Conservation (phyloP, 352 stramenopile species). For the Phytophthora sp. region DNA sequence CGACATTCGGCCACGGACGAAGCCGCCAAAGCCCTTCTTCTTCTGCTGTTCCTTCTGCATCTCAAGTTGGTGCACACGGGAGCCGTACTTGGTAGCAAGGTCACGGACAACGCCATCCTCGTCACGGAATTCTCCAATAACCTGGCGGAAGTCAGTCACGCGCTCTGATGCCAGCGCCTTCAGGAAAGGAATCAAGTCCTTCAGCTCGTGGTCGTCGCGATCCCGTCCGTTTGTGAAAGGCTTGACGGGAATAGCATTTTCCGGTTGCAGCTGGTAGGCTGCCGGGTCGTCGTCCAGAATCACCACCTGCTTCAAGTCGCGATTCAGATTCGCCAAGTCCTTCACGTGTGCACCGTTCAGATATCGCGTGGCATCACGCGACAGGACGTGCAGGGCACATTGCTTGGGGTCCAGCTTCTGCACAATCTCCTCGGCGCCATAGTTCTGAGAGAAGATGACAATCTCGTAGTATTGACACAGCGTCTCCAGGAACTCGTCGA, state of each 20-base stretch:
- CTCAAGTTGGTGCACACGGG: conserved; percentile 78
- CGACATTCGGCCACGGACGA: conserved; percentile 77
- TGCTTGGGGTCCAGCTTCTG: conserved; percentile 84
- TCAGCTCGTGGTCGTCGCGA: conserved; percentile 79
- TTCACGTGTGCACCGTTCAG: conserved; percentile 86
- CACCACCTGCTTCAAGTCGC: conserved; percentile 80
- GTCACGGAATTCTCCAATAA: conserved; percentile 83
- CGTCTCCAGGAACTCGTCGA: conserved; percentile 88
- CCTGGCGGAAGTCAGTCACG: conserved; percentile 75
- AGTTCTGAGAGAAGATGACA: conserved; percentile 89
- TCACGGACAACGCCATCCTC: conserved; percentile 83
- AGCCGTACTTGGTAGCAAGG: conserved; percentile 76
- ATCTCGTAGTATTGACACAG: conserved; percentile 90
- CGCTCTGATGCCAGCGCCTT: conserved; percentile 81
- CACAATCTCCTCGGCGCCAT: conserved; percentile 81
- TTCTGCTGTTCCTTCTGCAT: conserved; percentile 83
- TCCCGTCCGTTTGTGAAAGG: conserved; percentile 84
- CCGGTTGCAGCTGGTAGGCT: conserved; percentile 84
- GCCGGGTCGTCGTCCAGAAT: conserved; percentile 84
- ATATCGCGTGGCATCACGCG: conserved; percentile 83
- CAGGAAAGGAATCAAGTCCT: conserved; percentile 86
- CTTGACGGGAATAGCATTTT: conserved; percentile 83
- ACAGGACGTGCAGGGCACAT: conserved; percentile 84
- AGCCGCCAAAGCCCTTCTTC: conserved; percentile 85
- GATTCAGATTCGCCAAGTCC: conserved; percentile 82